Base-by-base conservation (phyloP, 2,329 filamentous ascomycete species). In the Pseudogymnoascus sp. region DNA sequence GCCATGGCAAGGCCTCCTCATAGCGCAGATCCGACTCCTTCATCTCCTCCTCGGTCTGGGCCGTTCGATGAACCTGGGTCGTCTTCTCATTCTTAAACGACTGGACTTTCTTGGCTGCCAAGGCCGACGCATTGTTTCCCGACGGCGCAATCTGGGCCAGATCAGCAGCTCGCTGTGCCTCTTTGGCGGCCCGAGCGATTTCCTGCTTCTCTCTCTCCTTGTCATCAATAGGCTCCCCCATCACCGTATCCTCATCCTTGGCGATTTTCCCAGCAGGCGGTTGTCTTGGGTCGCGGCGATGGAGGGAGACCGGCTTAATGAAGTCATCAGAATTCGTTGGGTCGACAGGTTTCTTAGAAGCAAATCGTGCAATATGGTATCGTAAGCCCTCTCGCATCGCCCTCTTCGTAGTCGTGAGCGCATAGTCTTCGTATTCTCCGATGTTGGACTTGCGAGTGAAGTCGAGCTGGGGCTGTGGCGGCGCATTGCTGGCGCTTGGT, bases 1-100 rank as follows among this genome's bases (percentile, higher is more conserved):
- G 93, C 95, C 95, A 99, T 5, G 95, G 95, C 61, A 97, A 80
- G 3, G 93, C 92, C 75, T 99, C 95, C 74, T 98, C 95, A 69
- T 98, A 99, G 67, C 93, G 89, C 77, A 85, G 86, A 64, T 85
- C 84, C 0, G 82, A 81, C 65, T 86, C 83, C 79, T 82, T 96
- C 82, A 83, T 95, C 79, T 78, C 83, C 1, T 85, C 86, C 73
- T 87, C 85, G 5, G 83, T 83, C 63, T 84, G 83, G 64, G 96
- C 90, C n/a, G 89, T 85, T 69, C 91, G 87, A 72, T 90, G 92
- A 21, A 96, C 90, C 71, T 92, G 90, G 68, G 92, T 90, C 1
- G 88, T 93, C 72, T 93, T 96, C 76, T 96, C 93, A 67, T 88
- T 85, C 74, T 90, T 87, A 73, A 90, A 89, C 70, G 89, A 88